A percentile compares a stretch with the other conserved stretches of the same genome.
These are phyloP conservation scores for Candida pseudoviswanathii DNA, from an alignment of 1,139 yeast genomes.

Conservation along the genomic window DNA sequence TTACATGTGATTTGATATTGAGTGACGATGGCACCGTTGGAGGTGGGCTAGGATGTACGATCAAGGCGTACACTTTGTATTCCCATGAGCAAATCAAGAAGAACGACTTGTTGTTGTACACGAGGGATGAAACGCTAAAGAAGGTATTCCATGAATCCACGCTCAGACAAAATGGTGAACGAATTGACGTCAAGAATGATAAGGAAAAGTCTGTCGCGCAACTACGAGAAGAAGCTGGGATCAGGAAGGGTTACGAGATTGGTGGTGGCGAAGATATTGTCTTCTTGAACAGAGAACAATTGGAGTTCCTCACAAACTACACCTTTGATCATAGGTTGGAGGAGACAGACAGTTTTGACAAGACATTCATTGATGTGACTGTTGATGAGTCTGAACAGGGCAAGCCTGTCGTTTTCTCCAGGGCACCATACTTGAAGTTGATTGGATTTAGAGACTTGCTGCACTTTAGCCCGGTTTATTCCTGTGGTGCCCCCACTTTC, in stretches of 20 bases:
- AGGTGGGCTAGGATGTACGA: slow-evolving; percentile 59
- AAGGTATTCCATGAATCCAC: slow-evolving; percentile 55
- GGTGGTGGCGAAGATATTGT: slow-evolving; percentile 30
- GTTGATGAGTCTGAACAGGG: slow-evolving; percentile 19
- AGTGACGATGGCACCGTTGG: slow-evolving; percentile 44
- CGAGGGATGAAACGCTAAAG: slow-evolving; percentile 39
- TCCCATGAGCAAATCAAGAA: slow-evolving; percentile 50
- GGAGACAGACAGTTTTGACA: slow-evolving; percentile 26
- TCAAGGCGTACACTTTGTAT: slow-evolving; percentile 71
- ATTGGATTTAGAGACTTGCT: slow-evolving; percentile 63
- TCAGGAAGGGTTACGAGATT: slow-evolving; percentile 30
- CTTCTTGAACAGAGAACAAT: slow-evolving; percentile 28
- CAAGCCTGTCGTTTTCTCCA: slow-evolving; percentile 22
- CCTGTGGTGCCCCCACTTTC: slow-evolving; percentile 57
- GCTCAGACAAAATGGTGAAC: slow-evolving; percentile 20
- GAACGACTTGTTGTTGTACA: slow-evolving; percentile 44
- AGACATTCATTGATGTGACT: slow-evolving; percentile 23
- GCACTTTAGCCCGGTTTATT: slow-evolving; percentile 52
- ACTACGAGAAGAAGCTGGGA: slow-evolving; percentile 44
- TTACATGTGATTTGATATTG: slow-evolving; percentile 55
- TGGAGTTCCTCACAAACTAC: slow-evolving; percentile 33
- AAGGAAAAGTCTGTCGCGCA: slow-evolving; percentile 25
- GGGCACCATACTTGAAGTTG: slow-evolving; percentile 50
- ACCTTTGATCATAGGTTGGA: slow-evolving; percentile 37
- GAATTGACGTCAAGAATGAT: slow-evolving; percentile 19